Evolutionary conservation across 805 yeast genomes (phyloP).

Genomic region (Komagataella pseudopastoris): DNA sequence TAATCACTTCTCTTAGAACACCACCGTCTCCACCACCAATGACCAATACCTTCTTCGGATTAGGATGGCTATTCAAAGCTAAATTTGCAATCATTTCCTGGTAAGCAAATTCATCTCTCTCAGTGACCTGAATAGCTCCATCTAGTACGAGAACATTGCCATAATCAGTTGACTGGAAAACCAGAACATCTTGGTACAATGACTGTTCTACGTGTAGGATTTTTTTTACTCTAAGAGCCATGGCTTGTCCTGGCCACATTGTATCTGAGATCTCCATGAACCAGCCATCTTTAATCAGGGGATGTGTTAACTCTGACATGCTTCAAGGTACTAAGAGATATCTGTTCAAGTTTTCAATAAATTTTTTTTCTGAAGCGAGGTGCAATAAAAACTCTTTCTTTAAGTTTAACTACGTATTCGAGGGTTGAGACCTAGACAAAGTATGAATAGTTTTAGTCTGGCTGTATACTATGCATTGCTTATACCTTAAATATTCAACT

Average conservation of each 20-base stretch:
- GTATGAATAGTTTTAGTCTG: background rate
- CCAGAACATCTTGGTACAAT: constrained; percentile 68
- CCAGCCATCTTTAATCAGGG: constrained; percentile 45
- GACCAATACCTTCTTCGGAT: constrained; percentile 67
- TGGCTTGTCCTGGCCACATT: constrained; percentile 80
- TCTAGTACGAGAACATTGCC: constrained; percentile 86
- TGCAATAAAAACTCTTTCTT: background rate
- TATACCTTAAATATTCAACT: background rate
- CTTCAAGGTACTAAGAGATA: background rate
- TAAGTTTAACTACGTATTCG: background rate
- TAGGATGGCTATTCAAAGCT: constrained; percentile 64
- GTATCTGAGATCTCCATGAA: constrained; percentile 63
- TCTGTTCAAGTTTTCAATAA: background rate
- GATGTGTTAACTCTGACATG: constrained; percentile 6
- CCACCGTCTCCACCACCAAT: constrained; percentile 98
- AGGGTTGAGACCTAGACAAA: background rate
- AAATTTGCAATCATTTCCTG: constrained; percentile 86
- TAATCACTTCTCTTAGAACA: constrained; percentile 76
- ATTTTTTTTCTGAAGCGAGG: background rate
- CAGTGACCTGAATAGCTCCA: constrained; percentile 85
- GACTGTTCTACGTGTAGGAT: constrained; percentile 58
- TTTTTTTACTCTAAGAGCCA: constrained; percentile 48
- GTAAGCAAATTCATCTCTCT: constrained; percentile 85
- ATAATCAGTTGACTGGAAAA: constrained; percentile 60
- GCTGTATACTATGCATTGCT: background rate